Evolutionary conservation across 2,329 filamentous ascomycete genomes (phyloP).

Genomic region (Leptographium wingfieldii): DNA sequence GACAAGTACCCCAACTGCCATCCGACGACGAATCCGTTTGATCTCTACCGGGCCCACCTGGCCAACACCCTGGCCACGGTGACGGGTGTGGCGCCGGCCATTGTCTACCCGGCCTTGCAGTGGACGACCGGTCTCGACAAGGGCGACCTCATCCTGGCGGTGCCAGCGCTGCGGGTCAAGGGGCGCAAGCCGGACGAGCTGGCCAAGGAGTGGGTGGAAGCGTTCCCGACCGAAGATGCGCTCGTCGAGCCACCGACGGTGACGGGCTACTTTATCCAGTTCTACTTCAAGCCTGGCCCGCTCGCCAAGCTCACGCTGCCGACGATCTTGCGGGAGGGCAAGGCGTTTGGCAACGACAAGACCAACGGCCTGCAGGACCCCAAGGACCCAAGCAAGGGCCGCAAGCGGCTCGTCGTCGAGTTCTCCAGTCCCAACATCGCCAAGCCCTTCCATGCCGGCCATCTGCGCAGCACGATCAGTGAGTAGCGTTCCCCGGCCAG

Average conservation of each 20-base stretch:
- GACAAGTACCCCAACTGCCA: conserved; percentile 42
- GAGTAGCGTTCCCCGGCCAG: not conserved
- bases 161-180: conserved; percentile 69
- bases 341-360: conserved; percentile 52
- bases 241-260: conserved; percentile 57
- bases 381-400: conserved; percentile 43
- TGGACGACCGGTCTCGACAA: conserved; percentile 73
- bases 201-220: conserved; percentile 46
- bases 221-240: conserved; percentile 46
- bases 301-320: conserved; percentile 56
- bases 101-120: conserved; percentile 64
- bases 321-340: conserved; percentile 49
- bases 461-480: conserved; percentile 63
- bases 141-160: conserved; percentile 67
- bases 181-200: conserved; percentile 52
- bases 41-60: conserved; percentile 69
- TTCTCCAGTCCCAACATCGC: conserved; percentile 82
- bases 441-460: conserved; percentile 71
- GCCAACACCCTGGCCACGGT: conserved; percentile 54
- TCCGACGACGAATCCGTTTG: conserved; percentile 61
- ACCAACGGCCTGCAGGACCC: conserved; percentile 48
- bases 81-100: conserved; percentile 54
- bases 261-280: conserved; percentile 60
- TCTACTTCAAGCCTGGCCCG: conserved; percentile 64
- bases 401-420: conserved; percentile 61